Base-by-base conservation (phyloP, 768 basidiomycete genomes). In the Suillus occidentalis region DNA sequence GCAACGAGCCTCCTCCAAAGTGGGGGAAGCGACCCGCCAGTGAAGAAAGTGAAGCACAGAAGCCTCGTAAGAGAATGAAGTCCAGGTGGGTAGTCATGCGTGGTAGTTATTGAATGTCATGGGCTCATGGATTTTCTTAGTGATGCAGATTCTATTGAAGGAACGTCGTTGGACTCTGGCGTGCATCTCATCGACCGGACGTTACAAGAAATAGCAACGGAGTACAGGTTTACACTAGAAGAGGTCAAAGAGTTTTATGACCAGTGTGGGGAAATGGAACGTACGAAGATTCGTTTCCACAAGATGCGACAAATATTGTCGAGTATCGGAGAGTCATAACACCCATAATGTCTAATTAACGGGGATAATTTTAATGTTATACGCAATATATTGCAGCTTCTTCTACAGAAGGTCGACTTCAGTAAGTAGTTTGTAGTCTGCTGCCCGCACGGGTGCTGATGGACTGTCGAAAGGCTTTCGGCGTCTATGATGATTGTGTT, bases 241-340 rank as follows among this genome's bases (percentile, higher is more conserved):
- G 92, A 94, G 75, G 91, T 94, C 16, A 84, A 89, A 71, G 90
- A 89, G 70, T 91, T 86, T 72, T 92, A 92, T 66, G 88, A 91
- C 70, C 85, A 82, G 66, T 89, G 84, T 64, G 88, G 89, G 16
- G 90, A 92, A 69, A 85, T 91, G 83, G 83, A 81, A 42, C 82
- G 83, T 57, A 92, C 92, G 12, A 82, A 84, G 67, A 74, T 66
- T 28, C 83, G 89, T 39, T 93, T 94, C 72, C 84, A 84, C 68
- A 84, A 75, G 69, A 90, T 92, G 89, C 83, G 91, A 31, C 80
- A 84, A 55, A 52, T 79, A 12, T 60, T 83, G 43, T 72, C 64
- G n/a, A 77, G 62, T 37, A 62, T 77, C 3, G 69, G 64, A 22
- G 75, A 75, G 39, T 63, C 63, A 20, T 75, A 69, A 61, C 60